These are phyloP conservation scores for Pisolithus albus DNA, from an alignment of 768 basidiomycete species.

Conservation along the genomic window DNA sequence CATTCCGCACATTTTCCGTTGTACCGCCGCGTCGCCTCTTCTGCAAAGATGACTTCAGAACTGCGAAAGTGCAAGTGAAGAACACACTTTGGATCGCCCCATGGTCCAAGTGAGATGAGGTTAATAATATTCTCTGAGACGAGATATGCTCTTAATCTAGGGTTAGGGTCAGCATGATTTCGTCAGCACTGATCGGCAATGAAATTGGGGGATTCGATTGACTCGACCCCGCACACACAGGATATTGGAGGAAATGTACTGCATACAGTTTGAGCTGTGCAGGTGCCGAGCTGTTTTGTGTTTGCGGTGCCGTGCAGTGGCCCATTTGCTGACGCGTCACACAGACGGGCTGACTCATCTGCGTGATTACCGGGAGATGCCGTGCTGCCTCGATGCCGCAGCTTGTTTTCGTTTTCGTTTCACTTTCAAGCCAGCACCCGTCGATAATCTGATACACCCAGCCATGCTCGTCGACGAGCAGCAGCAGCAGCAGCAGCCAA, in stretches of 20 bases:
- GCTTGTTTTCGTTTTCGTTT: neutral
- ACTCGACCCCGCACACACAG: no score
- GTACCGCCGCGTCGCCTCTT: conserved; percentile 13
- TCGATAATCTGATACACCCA: neutral
- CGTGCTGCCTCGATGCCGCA: no score
- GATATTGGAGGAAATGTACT: no score
- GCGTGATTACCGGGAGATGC: no score
- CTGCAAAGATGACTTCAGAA: conserved; percentile 3
- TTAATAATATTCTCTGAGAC: neutral
- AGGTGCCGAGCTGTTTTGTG: no score
- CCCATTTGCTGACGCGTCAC: no score
- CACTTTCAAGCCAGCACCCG: neutral
- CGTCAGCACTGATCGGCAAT: neutral
- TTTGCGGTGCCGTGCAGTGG: no score
- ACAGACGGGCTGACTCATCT: no score
- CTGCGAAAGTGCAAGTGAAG: neutral
- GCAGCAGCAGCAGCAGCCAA: conserved; percentile 7
- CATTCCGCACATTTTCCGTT: conserved; percentile 12
- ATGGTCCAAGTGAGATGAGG: neutral
- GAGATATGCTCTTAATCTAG: neutral
- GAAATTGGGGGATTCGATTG: no score
- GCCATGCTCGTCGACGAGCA: conserved; percentile 40
- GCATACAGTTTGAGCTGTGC: no score
- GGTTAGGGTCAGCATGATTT: conserved; percentile 1
- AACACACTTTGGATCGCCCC: conserved; percentile 6